Base-by-base conservation (phyloP, 225 moss, liverwort and hornwort species). In the Ulota crispa region DNA sequence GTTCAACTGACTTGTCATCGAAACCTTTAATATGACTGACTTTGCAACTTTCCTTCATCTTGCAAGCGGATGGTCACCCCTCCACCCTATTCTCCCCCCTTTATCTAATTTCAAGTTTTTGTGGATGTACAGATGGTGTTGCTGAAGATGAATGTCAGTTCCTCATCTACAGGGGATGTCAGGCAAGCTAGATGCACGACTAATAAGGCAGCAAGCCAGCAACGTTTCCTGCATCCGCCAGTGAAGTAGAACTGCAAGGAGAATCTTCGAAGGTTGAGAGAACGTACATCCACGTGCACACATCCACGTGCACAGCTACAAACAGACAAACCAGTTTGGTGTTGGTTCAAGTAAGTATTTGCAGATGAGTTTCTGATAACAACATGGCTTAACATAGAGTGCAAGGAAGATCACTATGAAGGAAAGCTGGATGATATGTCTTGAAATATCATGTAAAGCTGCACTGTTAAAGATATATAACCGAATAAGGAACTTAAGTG, bases 271-370 rank as follows among this genome's bases (percentile, higher is more conserved):
- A 8, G 37, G 20, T 0, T 1, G 19, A 14, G 12, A 2, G 19
- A 13, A 67, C 57, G 2, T 69, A 41, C 56, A 68, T 68, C 28
- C 69, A 78, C 31, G 30, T 69, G 5, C 78, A 78, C 30, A 42
- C 56, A 68, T 68, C 28, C 69, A 78, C 31, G 30, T 69, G 5
- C 78, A 78, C 30, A 42, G 19, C 0, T 68, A 21, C 78, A 78
- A 69, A 31, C 23, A 9, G 3, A 69, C 69, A 0, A 6, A 6
- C 15, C 57, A 69, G 21, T 78, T 5, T 15, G 68, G 78, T 15
- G 78, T 59, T 78, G 59, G 57, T 78, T 69, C 42, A 78, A 43
- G 68, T 78, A 57, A 69, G 69, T 41, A 13, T 43, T 43, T 43
- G 9, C 43, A 43, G 11, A 43, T 43, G 42, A 39, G 39, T 39